Evolutionary conservation across 768 basidiomycete genomes (phyloP).

Genomic region (Postia placenta): DNA sequence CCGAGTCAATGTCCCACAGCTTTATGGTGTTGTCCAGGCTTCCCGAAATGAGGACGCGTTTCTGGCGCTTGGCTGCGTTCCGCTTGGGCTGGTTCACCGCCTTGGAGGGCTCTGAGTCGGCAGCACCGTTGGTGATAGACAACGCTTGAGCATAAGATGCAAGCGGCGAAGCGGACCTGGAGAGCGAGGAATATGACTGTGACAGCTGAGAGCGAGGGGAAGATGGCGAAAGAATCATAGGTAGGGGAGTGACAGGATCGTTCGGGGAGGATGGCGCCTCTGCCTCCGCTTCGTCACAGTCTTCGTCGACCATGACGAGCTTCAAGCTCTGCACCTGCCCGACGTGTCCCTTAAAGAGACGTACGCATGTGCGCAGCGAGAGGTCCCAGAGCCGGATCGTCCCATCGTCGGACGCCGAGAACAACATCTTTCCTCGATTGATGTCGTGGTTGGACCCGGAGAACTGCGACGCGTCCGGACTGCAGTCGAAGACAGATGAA

Average conservation of each 20-base stretch:
- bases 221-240: neutral
- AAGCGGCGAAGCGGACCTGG: neutral
- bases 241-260: neutral
- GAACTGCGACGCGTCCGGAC: neutral
- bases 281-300: constrained; percentile 21
- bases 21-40: constrained; percentile 94
- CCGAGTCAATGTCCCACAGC: constrained; percentile 91
- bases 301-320: constrained; percentile 61
- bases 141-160: neutral
- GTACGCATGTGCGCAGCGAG: constrained; percentile 68
- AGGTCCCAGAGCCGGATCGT: constrained; percentile 95
- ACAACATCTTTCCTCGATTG: constrained; percentile 88
- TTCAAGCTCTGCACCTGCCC: constrained; percentile 92
- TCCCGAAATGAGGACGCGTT: constrained; percentile 80
- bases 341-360: constrained; percentile 83
- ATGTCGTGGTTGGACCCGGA: constrained; percentile 37
- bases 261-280: neutral
- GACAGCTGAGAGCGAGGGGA: neutral
- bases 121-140: neutral
- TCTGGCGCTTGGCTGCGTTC: constrained; percentile 24
- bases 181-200: neutral
- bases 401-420: constrained; percentile 94
- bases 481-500: constrained; percentile 1
- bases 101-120: neutral
- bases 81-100: neutral